A percentile compares a stretch with the other conserved stretches of the same genome.
Evolutionary conservation across 345 rosid genomes (phyloP).

Genomic region (Xanthoceras sorbifolium): DNA sequence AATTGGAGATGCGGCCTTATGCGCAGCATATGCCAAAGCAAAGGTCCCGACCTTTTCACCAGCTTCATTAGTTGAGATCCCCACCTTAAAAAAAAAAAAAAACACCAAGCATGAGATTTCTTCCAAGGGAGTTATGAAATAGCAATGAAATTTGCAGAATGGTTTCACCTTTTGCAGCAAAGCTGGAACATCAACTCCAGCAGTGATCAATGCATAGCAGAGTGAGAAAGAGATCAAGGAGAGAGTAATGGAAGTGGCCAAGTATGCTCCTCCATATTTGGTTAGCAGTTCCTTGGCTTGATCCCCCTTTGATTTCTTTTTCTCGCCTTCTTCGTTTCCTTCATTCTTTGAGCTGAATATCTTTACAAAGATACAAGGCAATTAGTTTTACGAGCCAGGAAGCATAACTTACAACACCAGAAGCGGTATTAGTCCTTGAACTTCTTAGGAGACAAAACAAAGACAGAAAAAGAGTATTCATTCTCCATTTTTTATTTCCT

Average conservation of each 20-base stretch:
- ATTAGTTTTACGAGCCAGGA: conserved; percentile 4
- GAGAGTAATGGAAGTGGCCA: conserved; percentile 89
- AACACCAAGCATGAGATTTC: background rate
- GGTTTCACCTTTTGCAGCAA: conserved; percentile 60
- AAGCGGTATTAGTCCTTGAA: background rate
- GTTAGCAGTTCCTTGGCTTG: conserved; percentile 80
- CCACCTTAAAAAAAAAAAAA: conserved; percentile 54
- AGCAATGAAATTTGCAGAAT: background rate
- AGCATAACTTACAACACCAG: background rate
- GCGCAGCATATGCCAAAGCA: conserved; percentile 91
- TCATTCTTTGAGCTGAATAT: conserved; percentile 76
- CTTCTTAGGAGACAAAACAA: background rate
- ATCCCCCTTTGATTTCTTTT: conserved; percentile 68
- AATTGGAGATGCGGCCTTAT: conserved; percentile 94
- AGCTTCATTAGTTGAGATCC: conserved; percentile 63
- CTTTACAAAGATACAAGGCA: conserved; percentile 32
- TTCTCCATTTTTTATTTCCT: too few species aligned
- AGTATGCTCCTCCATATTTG: conserved; percentile 93
- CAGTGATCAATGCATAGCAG: conserved; percentile 63
- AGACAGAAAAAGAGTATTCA: too few species aligned
- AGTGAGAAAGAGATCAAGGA: conserved; percentile 80
- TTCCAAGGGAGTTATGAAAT: background rate
- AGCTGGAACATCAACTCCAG: conserved; percentile 80
- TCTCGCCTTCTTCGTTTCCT: conserved; percentile 36
- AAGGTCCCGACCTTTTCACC: conserved; percentile 88